These are phyloP conservation scores for Colletotrichum plurivorum DNA, from an alignment of 2,329 filamentous ascomycete species.

Conservation along the genomic window DNA sequence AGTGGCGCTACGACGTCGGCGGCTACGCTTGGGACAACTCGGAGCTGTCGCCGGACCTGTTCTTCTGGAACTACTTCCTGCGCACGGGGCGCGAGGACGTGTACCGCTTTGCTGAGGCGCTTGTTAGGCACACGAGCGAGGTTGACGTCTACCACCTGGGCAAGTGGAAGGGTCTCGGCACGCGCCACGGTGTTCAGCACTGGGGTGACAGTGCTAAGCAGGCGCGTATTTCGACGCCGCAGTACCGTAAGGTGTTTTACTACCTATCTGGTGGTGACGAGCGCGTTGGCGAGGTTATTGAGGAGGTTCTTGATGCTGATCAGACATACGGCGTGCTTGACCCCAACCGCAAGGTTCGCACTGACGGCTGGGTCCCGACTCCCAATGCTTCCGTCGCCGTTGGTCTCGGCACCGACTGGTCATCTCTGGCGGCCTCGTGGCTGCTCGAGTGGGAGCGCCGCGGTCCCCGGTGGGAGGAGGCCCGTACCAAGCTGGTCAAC, in stretches of 20 bases:
- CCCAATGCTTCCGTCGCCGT: conserved; percentile 60
- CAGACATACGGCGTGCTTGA: conserved; percentile 68
- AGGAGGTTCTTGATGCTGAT: conserved; percentile 66
- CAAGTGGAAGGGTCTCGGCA: conserved; percentile 71
- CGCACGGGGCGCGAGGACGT: conserved; percentile 70
- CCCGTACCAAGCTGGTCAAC: conserved; percentile 62
- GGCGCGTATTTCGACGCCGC: conserved; percentile 70
- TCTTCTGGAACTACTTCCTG: conserved; percentile 75
- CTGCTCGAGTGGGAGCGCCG: conserved; percentile 73
- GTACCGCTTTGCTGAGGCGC: conserved; percentile 71
- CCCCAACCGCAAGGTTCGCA: conserved; percentile 71
- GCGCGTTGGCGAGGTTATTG: conserved; percentile 67
- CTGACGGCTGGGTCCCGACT: conserved; percentile 62
- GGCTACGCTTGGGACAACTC: conserved; percentile 77
- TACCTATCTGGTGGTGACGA: conserved; percentile 71
- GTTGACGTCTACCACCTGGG: conserved; percentile 75
- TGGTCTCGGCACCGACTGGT: conserved; percentile 72
- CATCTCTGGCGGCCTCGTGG: conserved; percentile 69
- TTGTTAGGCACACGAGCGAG: conserved; percentile 71
- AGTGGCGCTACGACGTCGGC: conserved; percentile 74
- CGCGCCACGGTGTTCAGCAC: conserved; percentile 74
- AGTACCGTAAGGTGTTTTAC: conserved; percentile 70
- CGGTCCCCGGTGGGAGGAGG: conserved; percentile 66
- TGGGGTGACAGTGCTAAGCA: conserved; percentile 74
- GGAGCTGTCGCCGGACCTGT: conserved; percentile 73